These are phyloP conservation scores for Komagataella phaffii DNA, from an alignment of 805 yeast genomes.

Conservation along the genomic window DNA sequence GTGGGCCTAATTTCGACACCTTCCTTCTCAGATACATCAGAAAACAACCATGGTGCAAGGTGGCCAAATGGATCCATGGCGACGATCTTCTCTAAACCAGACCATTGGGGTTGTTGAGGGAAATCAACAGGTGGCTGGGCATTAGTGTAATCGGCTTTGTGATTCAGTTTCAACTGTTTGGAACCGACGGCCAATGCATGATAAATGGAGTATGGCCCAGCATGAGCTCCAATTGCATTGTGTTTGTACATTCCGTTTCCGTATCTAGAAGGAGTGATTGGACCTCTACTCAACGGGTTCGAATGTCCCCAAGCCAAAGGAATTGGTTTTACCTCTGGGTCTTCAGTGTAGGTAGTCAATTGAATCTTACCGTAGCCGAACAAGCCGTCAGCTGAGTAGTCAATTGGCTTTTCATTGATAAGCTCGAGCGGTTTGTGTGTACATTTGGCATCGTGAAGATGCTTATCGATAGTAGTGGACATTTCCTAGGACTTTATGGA, in stretches of 20 bases:
- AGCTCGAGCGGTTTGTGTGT: constrained; percentile 1
- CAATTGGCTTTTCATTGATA: constrained; percentile 8
- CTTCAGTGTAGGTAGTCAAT: constrained; percentile 41
- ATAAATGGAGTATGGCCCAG: constrained; percentile 51
- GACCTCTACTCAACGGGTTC: constrained; percentile 37
- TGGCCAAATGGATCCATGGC: constrained; percentile 60
- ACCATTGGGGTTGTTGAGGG: constrained; percentile 45
- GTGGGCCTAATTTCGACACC: constrained; percentile 50
- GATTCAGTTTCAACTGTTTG: constrained; percentile 36
- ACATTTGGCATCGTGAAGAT: not conserved
- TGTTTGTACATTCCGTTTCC: constrained; percentile 36
- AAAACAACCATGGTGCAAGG: constrained; percentile 45
- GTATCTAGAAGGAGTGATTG: constrained; percentile 39
- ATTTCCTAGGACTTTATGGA: not conserved
- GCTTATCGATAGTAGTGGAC: not conserved
- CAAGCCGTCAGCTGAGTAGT: constrained; percentile 9
- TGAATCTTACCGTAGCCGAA: constrained; percentile 19
- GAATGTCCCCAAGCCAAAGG: constrained; percentile 38
- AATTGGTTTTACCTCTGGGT: constrained; percentile 33
- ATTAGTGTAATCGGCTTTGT: constrained; percentile 47
- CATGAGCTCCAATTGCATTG: constrained; percentile 52
- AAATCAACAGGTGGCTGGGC: constrained; percentile 48
- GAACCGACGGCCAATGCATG: constrained; percentile 57
- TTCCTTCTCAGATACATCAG: constrained; percentile 26
- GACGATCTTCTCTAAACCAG: constrained; percentile 39